Percentiles rank a stretch among this genome's conserved stretches.
Evolutionary conservation across 2,329 filamentous ascomycete species (phyloP).

Genomic region (Fusarium papillatum): DNA sequence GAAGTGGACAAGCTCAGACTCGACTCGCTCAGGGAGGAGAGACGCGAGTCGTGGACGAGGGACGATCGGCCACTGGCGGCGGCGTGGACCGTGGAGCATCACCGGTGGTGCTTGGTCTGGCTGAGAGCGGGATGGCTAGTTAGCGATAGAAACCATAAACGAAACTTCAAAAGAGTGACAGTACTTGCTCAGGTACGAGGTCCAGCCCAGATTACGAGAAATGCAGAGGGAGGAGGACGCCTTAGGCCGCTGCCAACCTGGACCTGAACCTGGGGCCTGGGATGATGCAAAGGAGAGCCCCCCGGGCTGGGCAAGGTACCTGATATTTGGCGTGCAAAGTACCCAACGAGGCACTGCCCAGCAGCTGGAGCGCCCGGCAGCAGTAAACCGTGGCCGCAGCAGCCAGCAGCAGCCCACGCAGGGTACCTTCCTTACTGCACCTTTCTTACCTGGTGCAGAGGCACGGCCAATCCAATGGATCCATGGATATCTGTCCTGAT

Average conservation of each 20-base stretch:
- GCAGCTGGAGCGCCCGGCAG: not conserved
- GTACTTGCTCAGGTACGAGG: slow-evolving; percentile 28
- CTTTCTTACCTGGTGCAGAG: not conserved
- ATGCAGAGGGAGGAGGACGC: slow-evolving; percentile 28
- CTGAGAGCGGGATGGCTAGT: slow-evolving; percentile 29
- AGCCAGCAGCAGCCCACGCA: not conserved
- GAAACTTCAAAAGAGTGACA: slow-evolving; percentile 18
- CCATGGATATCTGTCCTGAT: slow-evolving; percentile 13
- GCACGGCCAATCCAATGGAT: not conserved
- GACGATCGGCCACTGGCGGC: slow-evolving; percentile 41
- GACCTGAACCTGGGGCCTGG: slow-evolving; percentile 31
- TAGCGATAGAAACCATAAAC: slow-evolving; percentile 32
- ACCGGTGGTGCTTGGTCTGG: slow-evolving; percentile 36
- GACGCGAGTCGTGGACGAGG: slow-evolving; percentile 41
- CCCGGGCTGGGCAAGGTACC: slow-evolving; percentile 18
- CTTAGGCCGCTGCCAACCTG: slow-evolving; percentile 38
- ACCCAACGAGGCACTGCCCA: slow-evolving; percentile 13
- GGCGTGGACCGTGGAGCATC: slow-evolving; percentile 44
- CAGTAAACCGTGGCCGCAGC: not conserved
- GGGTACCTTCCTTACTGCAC: not conserved
- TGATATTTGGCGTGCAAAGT: slow-evolving; percentile 20
- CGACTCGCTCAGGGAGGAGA: slow-evolving; percentile 35
- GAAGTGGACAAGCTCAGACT: slow-evolving; percentile 37
- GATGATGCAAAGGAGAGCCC: slow-evolving; percentile 35
- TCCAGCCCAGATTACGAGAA: slow-evolving; percentile 36